Evolutionary conservation across 2,329 filamentous ascomycete species (phyloP), one percentile per base, ranked within the genome.

Genomic region (Xylariaceae sp.): DNA sequence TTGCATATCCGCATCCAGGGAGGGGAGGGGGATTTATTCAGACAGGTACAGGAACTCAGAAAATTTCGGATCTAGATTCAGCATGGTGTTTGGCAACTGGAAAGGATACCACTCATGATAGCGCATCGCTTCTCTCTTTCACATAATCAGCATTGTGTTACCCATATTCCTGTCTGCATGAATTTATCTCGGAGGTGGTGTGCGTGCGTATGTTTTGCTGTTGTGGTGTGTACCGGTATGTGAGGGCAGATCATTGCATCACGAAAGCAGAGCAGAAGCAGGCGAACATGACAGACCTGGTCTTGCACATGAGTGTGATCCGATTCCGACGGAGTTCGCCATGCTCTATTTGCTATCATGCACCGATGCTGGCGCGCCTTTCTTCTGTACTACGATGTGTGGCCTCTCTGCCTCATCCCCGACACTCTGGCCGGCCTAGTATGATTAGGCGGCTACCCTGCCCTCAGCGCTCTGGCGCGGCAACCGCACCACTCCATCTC

Each of bases 1-100:
- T 32, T 17, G 13, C 30, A 13, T 8, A 8, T n/a, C 15, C 8
- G 30, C 30, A 32, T 32, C 15, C 8, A 15, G 7, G 7, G 7
- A 4, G 30, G 30, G 13, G 13, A 17, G 30, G 16, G 13, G 16
- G 7, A 8, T 32, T 17, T 32, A 7, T 16, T 19, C 18, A 19
- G 13, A 13, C 33, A 17, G 15, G 15, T 17, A 17, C 4, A 35
- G 15, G 33, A 18, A 13, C 33, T 6, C 11, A 19, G 33, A 12
- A 18, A 16, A 35, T 18, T 17, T 11, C 22, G 22, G 22, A 11
- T 26, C 11, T 26, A 26, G 17, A 19, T 16, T 17, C 9, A 35
- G 33, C 33, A 13, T 35, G 33, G 33, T 19, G n/a, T 35, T 19
- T 7, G 33, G 33, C 33, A 35, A 35, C 33, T 9, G 33, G 33